phyloP scores from a whole-genome alignment of 257 asterid genomes.

The Penstemon newberryi region DNA sequence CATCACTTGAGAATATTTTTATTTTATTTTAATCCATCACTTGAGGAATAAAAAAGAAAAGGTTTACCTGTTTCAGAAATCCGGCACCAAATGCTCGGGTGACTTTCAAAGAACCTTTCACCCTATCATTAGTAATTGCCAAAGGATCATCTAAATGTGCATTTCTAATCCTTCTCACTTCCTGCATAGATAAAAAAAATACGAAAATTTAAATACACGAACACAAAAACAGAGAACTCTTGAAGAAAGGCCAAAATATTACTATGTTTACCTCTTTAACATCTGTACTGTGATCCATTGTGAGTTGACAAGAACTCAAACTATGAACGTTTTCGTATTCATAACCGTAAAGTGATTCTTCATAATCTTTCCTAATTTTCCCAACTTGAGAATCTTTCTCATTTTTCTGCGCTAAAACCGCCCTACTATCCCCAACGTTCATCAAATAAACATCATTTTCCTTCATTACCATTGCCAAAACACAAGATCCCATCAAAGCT shows the following conservation, averaged over 20 bases:
- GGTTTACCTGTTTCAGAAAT: conserved; percentile 54
- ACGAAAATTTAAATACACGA: conserved; percentile 2
- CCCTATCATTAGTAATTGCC: conserved; percentile 49
- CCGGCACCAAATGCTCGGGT: conserved; percentile 75
- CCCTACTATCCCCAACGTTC: conserved; percentile 64
- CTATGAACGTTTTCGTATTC: conserved; percentile 36
- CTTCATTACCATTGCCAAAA: conserved; percentile 60
- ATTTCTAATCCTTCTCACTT: conserved; percentile 43
- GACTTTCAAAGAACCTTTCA: conserved; percentile 65
- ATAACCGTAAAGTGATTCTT: conserved; percentile 41
- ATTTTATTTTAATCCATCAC: too few relatives aligned
- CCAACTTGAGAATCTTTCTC: conserved; percentile 37
- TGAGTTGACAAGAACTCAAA: conserved; percentile 49
- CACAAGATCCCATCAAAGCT: conserved; percentile 66
- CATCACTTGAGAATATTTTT: neutral
- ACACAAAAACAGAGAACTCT: neutral
- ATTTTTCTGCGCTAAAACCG: conserved; percentile 46
- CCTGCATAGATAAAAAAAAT: conserved; percentile 34
- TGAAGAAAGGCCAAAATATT: neutral
- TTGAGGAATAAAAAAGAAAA: too few relatives aligned
- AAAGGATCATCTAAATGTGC: conserved; percentile 57
- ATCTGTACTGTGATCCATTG: conserved; percentile 57
- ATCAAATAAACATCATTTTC: conserved; percentile 63
- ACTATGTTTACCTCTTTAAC: conserved; percentile 45
- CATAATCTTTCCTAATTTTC: conserved; percentile 34